These are phyloP conservation scores for Cymbidium sinense DNA, from an alignment of 106 monocot species.

Conservation along the genomic window DNA sequence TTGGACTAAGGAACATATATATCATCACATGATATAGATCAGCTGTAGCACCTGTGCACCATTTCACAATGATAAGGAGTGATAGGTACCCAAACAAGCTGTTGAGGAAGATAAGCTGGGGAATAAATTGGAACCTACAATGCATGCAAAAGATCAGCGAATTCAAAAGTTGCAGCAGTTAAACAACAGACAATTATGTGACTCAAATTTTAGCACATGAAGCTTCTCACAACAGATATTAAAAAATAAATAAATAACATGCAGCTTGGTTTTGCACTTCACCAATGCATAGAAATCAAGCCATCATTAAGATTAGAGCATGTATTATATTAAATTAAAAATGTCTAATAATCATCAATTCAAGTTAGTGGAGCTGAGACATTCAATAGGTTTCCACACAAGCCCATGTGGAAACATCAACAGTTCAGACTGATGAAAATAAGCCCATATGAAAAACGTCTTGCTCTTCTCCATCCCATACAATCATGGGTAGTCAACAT, in stretches of 20 bases:
- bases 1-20: conserved; percentile 99
- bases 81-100: conserved; percentile 96
- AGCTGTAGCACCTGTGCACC: conserved; percentile 89
- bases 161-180: not conserved
- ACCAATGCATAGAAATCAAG: not conserved
- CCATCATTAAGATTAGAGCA: not conserved
- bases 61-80: conserved; percentile 84
- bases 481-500: not conserved
- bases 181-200: not conserved
- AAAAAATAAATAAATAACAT: not conserved
- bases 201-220: not conserved
- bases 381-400: not conserved
- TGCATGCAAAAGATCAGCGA: not conserved
- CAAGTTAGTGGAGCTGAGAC: not conserved
- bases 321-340: not conserved
- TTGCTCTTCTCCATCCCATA: not conserved
- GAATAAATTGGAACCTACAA: conserved; percentile 83
- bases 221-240: not conserved
- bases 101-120: conserved; percentile 94
- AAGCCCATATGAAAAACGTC: not conserved
- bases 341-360: not conserved
- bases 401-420: not conserved
- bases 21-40: conserved; percentile 99
- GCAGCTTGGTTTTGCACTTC: not conserved
- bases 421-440: not conserved